A percentile compares a stretch with the other conserved stretches of the same genome.
Evolutionary conservation across 2,329 filamentous ascomycete genomes (phyloP).

Genomic region (Fusarium sp.): DNA sequence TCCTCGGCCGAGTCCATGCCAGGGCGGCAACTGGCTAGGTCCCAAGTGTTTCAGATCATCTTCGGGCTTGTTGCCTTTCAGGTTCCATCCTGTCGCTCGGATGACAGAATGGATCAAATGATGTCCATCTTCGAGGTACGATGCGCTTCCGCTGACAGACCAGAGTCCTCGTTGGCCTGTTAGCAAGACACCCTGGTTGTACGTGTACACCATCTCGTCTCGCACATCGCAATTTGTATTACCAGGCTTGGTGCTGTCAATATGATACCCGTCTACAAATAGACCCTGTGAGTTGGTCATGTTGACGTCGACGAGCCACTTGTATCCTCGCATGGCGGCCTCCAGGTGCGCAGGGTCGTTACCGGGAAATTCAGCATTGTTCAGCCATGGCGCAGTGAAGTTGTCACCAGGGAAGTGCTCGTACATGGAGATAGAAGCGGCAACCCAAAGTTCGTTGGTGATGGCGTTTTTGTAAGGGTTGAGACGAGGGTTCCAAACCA

Average conservation of each 20-base stretch:
- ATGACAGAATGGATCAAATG: slow-evolving; percentile 79
- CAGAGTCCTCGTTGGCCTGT: slow-evolving; percentile 85
- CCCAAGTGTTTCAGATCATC: slow-evolving; percentile 52
- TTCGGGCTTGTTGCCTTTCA: slow-evolving; percentile 54
- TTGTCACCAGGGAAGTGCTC: slow-evolving; percentile 85
- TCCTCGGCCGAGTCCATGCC: slow-evolving; percentile 80
- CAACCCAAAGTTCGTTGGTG: slow-evolving; percentile 90
- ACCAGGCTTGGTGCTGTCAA: slow-evolving; percentile 69
- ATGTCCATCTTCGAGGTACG: slow-evolving; percentile 84
- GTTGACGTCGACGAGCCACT: slow-evolving; percentile 81
- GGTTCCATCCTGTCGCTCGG: slow-evolving; percentile 79
- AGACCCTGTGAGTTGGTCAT: slow-evolving; percentile 83
- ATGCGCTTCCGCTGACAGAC: slow-evolving; percentile 76
- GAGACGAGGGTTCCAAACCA: slow-evolving; percentile 88
- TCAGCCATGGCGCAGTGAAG: slow-evolving; percentile 74
- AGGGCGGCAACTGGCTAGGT: slow-evolving; percentile 60
- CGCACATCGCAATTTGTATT: slow-evolving; percentile 82
- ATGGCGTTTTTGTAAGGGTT: slow-evolving; percentile 95
- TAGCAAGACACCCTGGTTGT: slow-evolving; percentile 93
- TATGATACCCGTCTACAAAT: slow-evolving; percentile 90
- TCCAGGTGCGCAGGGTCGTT: slow-evolving; percentile 74
- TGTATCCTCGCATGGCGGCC: slow-evolving; percentile 81
- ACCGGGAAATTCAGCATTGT: slow-evolving; percentile 39
- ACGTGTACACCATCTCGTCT: slow-evolving; percentile 92
- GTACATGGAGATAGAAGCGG: slow-evolving; percentile 90